Percentiles rank a stretch among this genome's conserved stretches.
These are phyloP conservation scores for Fusarium fracticaudum DNA, from an alignment of 2,329 filamentous ascomycete species.

Conservation along the genomic window DNA sequence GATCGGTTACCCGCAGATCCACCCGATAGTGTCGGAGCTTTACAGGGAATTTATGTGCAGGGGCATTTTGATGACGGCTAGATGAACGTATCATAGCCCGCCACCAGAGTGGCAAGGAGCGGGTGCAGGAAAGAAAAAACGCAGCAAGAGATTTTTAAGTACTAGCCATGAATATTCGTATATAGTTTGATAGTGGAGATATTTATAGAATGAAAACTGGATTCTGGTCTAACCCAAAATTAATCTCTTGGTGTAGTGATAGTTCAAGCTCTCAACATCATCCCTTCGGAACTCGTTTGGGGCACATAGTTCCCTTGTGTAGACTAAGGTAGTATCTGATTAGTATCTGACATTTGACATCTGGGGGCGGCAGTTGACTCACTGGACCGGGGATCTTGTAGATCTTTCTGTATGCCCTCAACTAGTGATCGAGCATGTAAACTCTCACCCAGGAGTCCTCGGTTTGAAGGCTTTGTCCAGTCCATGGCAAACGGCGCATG, in stretches of 20 bases:
- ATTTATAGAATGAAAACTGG: accelerated
- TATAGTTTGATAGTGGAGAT: neutral
- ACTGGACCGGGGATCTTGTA: neutral
- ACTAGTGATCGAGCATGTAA: neutral
- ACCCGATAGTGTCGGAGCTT: neutral
- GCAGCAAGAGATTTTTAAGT: accelerated
- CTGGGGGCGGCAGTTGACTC: accelerated
- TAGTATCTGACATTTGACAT: accelerated
- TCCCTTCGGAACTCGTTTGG: neutral
- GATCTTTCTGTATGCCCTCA: neutral
- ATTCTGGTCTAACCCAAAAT: neutral
- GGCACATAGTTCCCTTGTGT: neutral
- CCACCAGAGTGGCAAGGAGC: neutral
- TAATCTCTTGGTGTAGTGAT: neutral
- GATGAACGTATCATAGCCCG: neutral
- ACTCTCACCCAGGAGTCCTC: neutral
- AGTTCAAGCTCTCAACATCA: neutral
- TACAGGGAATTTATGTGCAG: neutral
- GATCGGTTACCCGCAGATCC: neutral
- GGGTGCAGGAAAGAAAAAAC: neutral
- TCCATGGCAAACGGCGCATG: neutral
- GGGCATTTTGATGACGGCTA: neutral
- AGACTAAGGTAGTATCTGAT: neutral
- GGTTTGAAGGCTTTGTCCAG: neutral
- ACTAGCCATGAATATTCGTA: accelerated